Base-by-base conservation (phyloP, 345 rosid species). In the Syzygium jambos region DNA sequence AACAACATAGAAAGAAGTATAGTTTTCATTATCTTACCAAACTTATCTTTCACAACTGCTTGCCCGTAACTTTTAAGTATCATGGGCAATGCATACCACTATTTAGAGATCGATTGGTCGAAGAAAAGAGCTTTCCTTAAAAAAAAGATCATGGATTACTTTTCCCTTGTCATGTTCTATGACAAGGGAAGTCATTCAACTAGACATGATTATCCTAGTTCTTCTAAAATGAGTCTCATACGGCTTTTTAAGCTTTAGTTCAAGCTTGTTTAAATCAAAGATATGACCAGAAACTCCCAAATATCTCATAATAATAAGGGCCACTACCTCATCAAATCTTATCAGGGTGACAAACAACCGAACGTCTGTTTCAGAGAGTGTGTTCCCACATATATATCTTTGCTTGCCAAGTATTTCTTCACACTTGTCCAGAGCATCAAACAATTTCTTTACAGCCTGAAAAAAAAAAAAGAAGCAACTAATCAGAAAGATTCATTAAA, bases 301-400 rank as follows among this genome's bases (percentile, higher is more conserved):
- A 19, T 56, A 65, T 49, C 46, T 52, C 85, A 51, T 25, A 68
- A 73, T 38, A 51, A 41, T 34, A 73, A 54, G 54, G 52, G 82
- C 13, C 41, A 61, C 56, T 93, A 96, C 98, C 98, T 97, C 99
- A 84, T 97, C 99, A 89, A 96, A 97, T 94, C 99, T 95, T 91
- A 97, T 94, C 43, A 97, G 93, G 16, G 99, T 97, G 84, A 94
- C 97, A 86, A 97, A 97, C 89, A 96, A 89, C 65, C 97, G 89
- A 17, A 97, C 90, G 92, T 96, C 98, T 9, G 97, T 91, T 90
- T 97, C 99, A 5, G 98, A 90, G 73, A 96, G 86, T 55, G 86
- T 87, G 85, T 95, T 93, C 77, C 97, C 98, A 55, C 98, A 97
- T 22, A 97, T 90, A 89, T 93, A 97, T 1, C 95, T 88, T 22